A percentile compares a stretch with the other conserved stretches of the same genome.
Evolutionary conservation across 306 rosid species (phyloP).

Genomic region (Phaseolus lunatus): DNA sequence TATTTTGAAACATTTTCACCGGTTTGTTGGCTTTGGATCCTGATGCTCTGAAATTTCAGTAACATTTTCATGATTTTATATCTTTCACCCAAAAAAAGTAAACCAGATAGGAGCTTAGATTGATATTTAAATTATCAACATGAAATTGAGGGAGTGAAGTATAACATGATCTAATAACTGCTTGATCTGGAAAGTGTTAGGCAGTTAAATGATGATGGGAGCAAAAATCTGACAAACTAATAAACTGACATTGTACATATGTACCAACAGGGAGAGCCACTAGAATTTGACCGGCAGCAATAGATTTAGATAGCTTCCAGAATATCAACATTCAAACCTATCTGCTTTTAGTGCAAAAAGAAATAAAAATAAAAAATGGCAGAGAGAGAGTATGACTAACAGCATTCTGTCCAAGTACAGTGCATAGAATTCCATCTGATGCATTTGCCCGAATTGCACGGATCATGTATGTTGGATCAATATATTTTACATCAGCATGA

Average conservation of each 20-base stretch:
- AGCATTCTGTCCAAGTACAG: constrained; percentile 98
- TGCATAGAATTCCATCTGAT: constrained; percentile 94
- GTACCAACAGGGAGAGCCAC: too few relatives aligned
- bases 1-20: constrained; percentile 11
- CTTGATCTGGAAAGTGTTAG: not conserved
- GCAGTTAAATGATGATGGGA: not conserved
- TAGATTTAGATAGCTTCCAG: not conserved
- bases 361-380: not conserved
- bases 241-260: not conserved
- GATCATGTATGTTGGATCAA: constrained; percentile 98
- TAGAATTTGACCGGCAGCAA: too few relatives aligned
- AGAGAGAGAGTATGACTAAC: constrained; percentile 60
- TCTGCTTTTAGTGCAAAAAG: not conserved
- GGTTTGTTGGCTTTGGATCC: not conserved
- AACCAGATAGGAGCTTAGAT: constrained; percentile 7
- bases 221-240: not conserved
- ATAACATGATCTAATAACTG: not conserved
- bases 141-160: constrained; percentile 20
- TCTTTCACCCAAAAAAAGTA: constrained; percentile 12
- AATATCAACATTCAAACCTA: not conserved
- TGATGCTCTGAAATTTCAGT: not conserved
- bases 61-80: not conserved
- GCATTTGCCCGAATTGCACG: constrained; percentile 98
- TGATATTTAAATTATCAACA: constrained; percentile 15
- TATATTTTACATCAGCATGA: constrained; percentile 92